Percentiles rank a stretch among this genome's conserved stretches.
These are phyloP conservation scores for Apiospora koreana DNA, from an alignment of 2,329 filamentous ascomycete genomes.

Conservation along the genomic window DNA sequence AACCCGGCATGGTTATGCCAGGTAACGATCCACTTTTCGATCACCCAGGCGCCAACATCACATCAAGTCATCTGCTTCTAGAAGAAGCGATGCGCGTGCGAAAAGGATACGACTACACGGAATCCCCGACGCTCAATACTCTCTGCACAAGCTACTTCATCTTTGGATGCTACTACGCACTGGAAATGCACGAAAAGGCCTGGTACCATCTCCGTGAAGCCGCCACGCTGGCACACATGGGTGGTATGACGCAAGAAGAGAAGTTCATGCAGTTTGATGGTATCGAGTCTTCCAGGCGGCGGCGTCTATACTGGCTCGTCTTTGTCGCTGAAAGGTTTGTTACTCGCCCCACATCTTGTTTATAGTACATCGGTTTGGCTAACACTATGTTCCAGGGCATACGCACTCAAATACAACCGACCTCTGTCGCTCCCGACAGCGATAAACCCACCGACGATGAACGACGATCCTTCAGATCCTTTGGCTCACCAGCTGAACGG, in stretches of 20 bases:
- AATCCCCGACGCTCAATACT: constrained; percentile 55
- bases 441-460: constrained; percentile 63
- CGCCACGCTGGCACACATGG: constrained; percentile 66
- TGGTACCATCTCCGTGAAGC: constrained; percentile 82
- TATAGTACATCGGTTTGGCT: background rate
- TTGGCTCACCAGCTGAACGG: constrained; percentile 53
- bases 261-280: constrained; percentile 60
- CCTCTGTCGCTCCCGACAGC: constrained; percentile 71
- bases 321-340: constrained; percentile 69
- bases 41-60: constrained; percentile 59
- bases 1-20: constrained; percentile 66
- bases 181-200: constrained; percentile 73
- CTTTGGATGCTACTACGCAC: constrained; percentile 70
- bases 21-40: constrained; percentile 57
- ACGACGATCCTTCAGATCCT: constrained; percentile 60
- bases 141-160: constrained; percentile 78
- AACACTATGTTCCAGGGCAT: constrained; percentile 49
- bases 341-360: background rate
- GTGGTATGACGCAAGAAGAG: constrained; percentile 63
- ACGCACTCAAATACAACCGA: constrained; percentile 69
- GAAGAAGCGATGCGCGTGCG: constrained; percentile 68
- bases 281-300: constrained; percentile 61
- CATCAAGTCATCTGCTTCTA: constrained; percentile 66
- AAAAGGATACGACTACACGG: constrained; percentile 62
- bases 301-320: constrained; percentile 73